These are phyloP conservation scores for Trichoderma simmonsii DNA, from an alignment of 2,329 filamentous ascomycete species.

Conservation along the genomic window DNA sequence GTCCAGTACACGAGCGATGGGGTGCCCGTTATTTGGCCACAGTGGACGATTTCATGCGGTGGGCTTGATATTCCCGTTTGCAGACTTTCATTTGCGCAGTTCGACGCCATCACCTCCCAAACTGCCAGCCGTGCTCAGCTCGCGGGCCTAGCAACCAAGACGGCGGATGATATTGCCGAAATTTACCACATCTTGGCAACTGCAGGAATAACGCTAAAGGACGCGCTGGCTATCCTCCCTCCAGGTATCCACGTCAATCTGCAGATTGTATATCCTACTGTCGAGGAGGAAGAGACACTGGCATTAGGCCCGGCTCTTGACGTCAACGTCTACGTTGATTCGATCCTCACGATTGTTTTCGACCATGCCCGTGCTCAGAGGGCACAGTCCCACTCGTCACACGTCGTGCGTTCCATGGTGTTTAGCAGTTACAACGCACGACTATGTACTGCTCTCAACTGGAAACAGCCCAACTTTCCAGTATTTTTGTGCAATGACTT, in stretches of 20 bases:
- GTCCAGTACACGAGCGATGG: slow-evolving; percentile 89
- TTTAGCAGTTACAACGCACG: slow-evolving; percentile 91
- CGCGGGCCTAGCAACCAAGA: slow-evolving; percentile 42
- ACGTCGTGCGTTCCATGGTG: slow-evolving; percentile 79
- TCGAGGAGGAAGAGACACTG: slow-evolving; percentile 66
- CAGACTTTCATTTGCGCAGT: slow-evolving; percentile 72
- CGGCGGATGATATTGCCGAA: slow-evolving; percentile 55
- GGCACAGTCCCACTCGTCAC: slow-evolving; percentile 61
- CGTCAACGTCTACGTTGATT: slow-evolving; percentile 82
- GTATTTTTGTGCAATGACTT: slow-evolving; percentile 94
- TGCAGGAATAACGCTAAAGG: slow-evolving; percentile 74
- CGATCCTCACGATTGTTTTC: slow-evolving; percentile 81
- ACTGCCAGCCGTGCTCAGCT: slow-evolving; percentile 44
- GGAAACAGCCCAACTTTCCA: slow-evolving; percentile 99
- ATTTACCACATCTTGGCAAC: slow-evolving; percentile 70
- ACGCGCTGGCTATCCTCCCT: slow-evolving; percentile 73
- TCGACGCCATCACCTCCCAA: slow-evolving; percentile 51
- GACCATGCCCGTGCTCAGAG: slow-evolving; percentile 75
- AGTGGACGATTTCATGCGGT: slow-evolving; percentile 73
- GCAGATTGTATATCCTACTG: slow-evolving; percentile 83
- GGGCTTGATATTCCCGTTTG: slow-evolving; percentile 79
- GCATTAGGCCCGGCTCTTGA: slow-evolving; percentile 73
- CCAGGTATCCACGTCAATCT: slow-evolving; percentile 82
- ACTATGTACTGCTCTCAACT: slow-evolving; percentile 91
- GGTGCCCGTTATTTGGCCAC: slow-evolving; percentile 81